Evolutionary conservation across 148 eudicot genomes (phyloP).

Genomic region (Fagopyrum tataricum): DNA sequence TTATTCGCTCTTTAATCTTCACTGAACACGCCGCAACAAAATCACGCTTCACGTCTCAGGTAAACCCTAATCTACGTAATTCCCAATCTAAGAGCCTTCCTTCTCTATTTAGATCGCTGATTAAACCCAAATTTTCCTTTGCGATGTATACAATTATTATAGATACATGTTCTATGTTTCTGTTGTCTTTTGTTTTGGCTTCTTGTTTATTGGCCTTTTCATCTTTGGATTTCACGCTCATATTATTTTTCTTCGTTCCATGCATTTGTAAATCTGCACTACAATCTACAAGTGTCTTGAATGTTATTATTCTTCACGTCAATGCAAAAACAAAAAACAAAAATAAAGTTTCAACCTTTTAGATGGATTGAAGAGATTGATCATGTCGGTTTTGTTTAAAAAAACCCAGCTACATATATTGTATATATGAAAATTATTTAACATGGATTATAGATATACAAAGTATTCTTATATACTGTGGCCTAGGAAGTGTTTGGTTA

Average conservation of each 20-base stretch:
- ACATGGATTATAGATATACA: no score
- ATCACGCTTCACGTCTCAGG: not conserved
- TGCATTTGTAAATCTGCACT: not conserved
- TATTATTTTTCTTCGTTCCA: not conserved
- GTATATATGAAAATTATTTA: no score
- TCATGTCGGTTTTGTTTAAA: not conserved
- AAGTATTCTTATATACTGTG: no score
- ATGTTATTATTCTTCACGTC: no score
- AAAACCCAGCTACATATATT: no score
- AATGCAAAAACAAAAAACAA: no score
- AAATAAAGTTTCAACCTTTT: no score
- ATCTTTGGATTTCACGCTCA: not conserved
- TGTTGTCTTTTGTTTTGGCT: not conserved
- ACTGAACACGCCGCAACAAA: not conserved
- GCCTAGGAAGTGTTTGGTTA: no score
- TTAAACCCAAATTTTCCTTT: not conserved
- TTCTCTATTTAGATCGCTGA: not conserved
- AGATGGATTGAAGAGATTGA: no score
- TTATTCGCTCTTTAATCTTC: not conserved
- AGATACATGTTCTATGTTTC: not conserved
- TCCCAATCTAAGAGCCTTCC: not conserved
- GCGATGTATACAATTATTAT: not conserved
- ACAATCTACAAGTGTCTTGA: no score
- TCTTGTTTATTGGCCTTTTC: not conserved
- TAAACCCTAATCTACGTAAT: not conserved